Conservation (phyloP, 2,329 filamentous ascomycete genomes). For the Talaromyces verruculosus region DNA sequence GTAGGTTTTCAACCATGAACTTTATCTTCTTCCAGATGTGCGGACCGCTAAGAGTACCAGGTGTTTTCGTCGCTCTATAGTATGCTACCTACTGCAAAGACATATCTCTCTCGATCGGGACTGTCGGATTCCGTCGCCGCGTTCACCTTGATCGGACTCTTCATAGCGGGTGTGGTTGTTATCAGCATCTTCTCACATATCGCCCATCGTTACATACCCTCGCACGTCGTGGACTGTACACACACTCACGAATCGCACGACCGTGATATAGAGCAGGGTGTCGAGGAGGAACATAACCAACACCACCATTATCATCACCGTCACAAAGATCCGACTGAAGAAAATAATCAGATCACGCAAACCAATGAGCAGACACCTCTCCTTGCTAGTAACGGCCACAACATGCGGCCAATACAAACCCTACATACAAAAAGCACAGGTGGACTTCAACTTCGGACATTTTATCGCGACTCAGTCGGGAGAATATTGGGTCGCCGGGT, state of each 20-base stretch:
- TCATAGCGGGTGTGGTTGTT: conserved; percentile 49
- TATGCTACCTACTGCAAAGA: conserved; percentile 85
- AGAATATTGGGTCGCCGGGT: conserved; percentile 43
- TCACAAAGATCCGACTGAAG: conserved; percentile 21
- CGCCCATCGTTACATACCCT: conserved; percentile 50
- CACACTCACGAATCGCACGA: conserved; percentile 45
- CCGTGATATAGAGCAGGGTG: conserved; percentile 37
- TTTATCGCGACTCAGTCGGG: conserved; percentile 36
- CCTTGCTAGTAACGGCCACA: conserved; percentile 30
- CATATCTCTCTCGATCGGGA: conserved; percentile 70
- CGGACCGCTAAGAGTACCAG: conserved; percentile 46
- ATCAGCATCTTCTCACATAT: conserved; percentile 48
- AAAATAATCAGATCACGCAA: conserved; percentile 8
- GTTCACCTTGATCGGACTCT: conserved; percentile 48
- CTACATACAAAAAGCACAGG: conserved; percentile 20
- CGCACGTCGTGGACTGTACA: conserved; percentile 51
- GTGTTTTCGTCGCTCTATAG: conserved; percentile 88
- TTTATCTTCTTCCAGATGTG: neutral
- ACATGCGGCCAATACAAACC: conserved; percentile 20
- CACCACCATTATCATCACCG: conserved; percentile 19
- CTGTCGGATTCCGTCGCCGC: conserved; percentile 66
- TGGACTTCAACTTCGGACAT: conserved; percentile 23
- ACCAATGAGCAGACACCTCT: conserved; percentile 36
- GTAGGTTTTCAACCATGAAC: conserved; percentile 51
- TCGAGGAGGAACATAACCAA: conserved; percentile 27